Conservation (phyloP, 768 basidiomycete genomes). For the Ramaria sp. region DNA sequence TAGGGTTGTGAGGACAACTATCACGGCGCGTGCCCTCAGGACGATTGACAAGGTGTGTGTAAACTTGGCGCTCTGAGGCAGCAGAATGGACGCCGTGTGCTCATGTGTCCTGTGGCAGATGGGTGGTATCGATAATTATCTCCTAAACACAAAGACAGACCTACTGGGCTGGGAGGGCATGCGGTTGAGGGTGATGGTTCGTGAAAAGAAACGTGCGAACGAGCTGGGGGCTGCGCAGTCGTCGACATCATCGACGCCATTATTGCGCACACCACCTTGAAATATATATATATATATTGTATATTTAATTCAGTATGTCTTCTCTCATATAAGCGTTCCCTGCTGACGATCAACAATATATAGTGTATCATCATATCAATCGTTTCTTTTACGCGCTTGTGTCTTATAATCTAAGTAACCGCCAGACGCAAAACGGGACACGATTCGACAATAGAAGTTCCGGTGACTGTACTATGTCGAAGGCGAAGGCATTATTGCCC, state of each 20-base stretch:
- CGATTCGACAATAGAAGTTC: too few species aligned
- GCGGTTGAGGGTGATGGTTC: slow-evolving; percentile 34
- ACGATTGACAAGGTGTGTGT: slow-evolving; percentile 71
- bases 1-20: slow-evolving; percentile 47
- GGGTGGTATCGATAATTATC: slow-evolving; percentile 64
- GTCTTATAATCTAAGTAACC: too few species aligned
- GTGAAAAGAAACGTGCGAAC: slow-evolving; percentile 16
- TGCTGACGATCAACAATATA: neutral
- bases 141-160: slow-evolving; percentile 35
- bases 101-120: slow-evolving; percentile 29
- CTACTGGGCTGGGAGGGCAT: slow-evolving; percentile 31
- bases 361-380: neutral
- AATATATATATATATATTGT: neutral
- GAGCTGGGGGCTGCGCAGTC: neutral
- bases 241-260: neutral
- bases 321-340: neutral
- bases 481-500: too few species aligned
- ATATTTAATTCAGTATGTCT: neutral
- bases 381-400: neutral
- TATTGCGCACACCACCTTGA: neutral
- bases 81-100: neutral
- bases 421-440: neutral
- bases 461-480: too few species aligned
- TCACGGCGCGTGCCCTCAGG: slow-evolving; percentile 66
- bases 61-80: too few species aligned